phyloP scores from a whole-genome alignment of 1,139 yeast species.

The Suhomyces chickasaworum region DNA sequence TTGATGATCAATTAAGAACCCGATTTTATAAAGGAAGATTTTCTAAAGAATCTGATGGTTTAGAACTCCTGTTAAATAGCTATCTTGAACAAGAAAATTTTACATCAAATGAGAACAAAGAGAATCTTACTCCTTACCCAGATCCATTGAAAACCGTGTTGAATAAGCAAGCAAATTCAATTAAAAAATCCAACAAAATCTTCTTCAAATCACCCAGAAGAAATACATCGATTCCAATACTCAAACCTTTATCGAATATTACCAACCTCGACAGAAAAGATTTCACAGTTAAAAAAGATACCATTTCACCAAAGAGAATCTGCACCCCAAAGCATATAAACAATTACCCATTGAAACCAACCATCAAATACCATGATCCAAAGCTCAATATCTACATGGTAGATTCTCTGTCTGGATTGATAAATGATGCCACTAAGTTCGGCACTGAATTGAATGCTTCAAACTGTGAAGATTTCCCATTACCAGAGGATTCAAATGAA shows the following conservation, averaged over 20 bases:
- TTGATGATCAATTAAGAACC: conserved; percentile 51
- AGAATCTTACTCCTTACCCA: conserved; percentile 31
- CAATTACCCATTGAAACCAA: conserved; percentile 35
- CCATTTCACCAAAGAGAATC: conserved; percentile 36
- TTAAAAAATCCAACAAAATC: conserved; percentile 28
- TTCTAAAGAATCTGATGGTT: conserved; percentile 26
- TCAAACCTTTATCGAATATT: conserved; percentile 32
- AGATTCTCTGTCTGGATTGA: conserved; percentile 65
- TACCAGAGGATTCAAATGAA: conserved; percentile 61
- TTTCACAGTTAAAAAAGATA: conserved; percentile 17
- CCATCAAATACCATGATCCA: conserved; percentile 36
- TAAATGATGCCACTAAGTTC: conserved; percentile 71
- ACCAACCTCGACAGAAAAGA: conserved; percentile 25
- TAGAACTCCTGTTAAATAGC: conserved; percentile 33
- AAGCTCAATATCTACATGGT: conserved; percentile 53
- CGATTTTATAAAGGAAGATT: conserved; percentile 45
- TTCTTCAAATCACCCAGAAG: conserved; percentile 26
- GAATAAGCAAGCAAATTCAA: conserved; percentile 22
- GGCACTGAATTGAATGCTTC: conserved; percentile 75
- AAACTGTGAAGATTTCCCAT: conserved; percentile 63
- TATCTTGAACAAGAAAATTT: conserved; percentile 23
- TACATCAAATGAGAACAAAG: conserved; percentile 32
- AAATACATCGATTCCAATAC: conserved; percentile 30
- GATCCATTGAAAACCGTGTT: conserved; percentile 33
- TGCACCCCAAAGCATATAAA: conserved; percentile 46